Evolutionary conservation across 208 protist species (phyloP), one percentile per base, ranked within the genome.

Genomic region (Leishmania guyanensis): DNA sequence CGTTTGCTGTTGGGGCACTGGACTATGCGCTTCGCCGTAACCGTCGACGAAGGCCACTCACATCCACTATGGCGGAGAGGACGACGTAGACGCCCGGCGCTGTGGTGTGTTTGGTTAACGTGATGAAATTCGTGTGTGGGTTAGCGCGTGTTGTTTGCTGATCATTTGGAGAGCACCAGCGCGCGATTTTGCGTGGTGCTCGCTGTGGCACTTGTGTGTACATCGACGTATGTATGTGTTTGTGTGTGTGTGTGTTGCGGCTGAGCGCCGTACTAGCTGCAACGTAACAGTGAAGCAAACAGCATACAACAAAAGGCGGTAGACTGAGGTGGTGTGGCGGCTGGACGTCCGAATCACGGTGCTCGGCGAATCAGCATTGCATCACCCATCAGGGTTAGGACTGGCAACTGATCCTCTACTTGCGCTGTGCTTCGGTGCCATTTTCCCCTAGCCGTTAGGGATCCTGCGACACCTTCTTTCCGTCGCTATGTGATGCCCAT

Each of bases 241-340:
- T 75, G 70, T 75, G 70, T 75, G 12, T 76, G n/a, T 56, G n/a
- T 75, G 12, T 56, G 46, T n/a, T n/a, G 53, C n/a, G 20, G 46
- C 9, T 51, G 43, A 54, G 26, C 20, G 22, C 53, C 16, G 29
- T 76, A 33, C 26, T 76, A 76, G 53, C 72, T 17, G 72, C 33
- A n/a, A 50, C 5, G 46, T 73, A 73, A 12, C 43, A 36, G 43
- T 46, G 43, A 46, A 16, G 12, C 68, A 36, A 73, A 73, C 9
- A 69, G 5, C 29, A 6, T 20, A 73, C 1, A 4, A 3, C 46
- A 22, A 17, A 29, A 73, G 46, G 43, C 26, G 8, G 16, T 10
- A 26, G 36, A 16, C 5, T 9, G 69, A 12, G 5, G 46, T 36
- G 26, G 39, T 12, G 46, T 2, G 39, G 43, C 20, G 20, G 17